Evolutionary conservation across 73 alveolate genomes (phyloP).

Genomic region (Paraurostyla sp.): DNA sequence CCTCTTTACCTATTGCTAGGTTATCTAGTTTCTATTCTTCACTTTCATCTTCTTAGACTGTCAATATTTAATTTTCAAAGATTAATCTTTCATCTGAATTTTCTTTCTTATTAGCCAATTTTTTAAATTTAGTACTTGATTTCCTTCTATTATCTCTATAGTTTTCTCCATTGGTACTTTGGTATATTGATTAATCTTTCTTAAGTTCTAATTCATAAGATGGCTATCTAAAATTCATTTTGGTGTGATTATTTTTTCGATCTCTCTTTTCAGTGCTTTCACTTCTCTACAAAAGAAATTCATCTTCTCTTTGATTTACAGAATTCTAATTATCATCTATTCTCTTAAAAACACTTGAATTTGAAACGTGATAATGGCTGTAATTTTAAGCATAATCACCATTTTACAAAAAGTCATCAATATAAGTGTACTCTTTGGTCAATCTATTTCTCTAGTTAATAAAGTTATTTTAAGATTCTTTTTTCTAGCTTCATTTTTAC

Average conservation of each 20-base stretch:
- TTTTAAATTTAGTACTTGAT: too few species aligned
- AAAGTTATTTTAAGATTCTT: neutral
- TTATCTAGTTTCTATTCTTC: too few species aligned
- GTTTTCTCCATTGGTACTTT: too few species aligned
- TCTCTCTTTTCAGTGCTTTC: neutral
- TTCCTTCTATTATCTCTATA: too few species aligned
- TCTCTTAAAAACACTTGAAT: neutral
- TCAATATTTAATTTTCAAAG: too few species aligned
- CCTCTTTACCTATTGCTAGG: too few species aligned
- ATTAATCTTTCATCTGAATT: too few species aligned
- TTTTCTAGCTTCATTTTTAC: neutral
- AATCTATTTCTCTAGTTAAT: neutral
- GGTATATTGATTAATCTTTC: too few species aligned
- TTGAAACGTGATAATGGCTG: neutral
- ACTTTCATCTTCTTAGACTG: too few species aligned
- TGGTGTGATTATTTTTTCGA: neutral
- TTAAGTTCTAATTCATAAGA: too few species aligned
- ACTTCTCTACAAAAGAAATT: neutral
- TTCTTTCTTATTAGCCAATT: too few species aligned
- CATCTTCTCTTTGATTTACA: neutral
- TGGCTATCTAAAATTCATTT: too few species aligned
- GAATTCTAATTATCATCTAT: neutral
- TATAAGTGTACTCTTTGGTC: neutral
- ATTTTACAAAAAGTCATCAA: neutral
- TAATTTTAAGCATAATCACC: neutral